A percentile compares a stretch with the other conserved stretches of the same genome.
These are phyloP conservation scores for Bryoglossum gracile DNA, from an alignment of 495 filamentous ascomycete species.

Conservation along the genomic window DNA sequence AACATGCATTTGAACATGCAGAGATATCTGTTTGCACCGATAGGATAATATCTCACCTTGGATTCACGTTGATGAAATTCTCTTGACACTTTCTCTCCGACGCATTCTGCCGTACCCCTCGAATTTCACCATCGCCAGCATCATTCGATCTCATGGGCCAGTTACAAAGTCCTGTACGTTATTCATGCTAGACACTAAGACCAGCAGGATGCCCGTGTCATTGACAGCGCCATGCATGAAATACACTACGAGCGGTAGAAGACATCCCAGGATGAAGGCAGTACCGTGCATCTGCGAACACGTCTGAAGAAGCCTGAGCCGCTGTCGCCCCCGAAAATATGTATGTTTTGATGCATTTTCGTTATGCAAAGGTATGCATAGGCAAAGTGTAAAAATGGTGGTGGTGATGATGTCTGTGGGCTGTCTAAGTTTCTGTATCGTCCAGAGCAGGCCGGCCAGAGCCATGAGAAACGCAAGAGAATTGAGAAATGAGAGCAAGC, in stretches of 20 bases:
- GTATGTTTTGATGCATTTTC: no score
- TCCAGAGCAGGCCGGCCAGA: neutral
- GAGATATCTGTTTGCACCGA: no score
- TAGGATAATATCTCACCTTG: neutral
- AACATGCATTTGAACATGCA: no score
- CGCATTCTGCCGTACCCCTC: slow-evolving; percentile 11
- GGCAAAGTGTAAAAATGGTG: neutral
- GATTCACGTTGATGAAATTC: neutral
- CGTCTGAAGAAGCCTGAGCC: slow-evolving; percentile 1
- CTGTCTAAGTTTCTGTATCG: neutral
- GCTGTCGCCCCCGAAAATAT: no score
- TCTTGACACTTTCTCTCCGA: no score
- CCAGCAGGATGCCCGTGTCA: slow-evolving; percentile 5
- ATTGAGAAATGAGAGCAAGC: no score
- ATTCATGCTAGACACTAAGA: neutral
- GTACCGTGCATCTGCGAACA: neutral
- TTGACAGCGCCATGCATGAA: slow-evolving; percentile 12
- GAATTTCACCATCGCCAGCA: slow-evolving; percentile 5
- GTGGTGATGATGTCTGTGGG: neutral
- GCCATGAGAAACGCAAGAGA: no score
- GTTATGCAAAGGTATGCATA: no score
- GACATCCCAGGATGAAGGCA: slow-evolving; percentile 11
- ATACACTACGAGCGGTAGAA: slow-evolving; percentile 2
- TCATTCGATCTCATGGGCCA: slow-evolving; percentile 1
- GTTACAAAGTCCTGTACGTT: no score